phyloP scores from a whole-genome alignment of 2,329 filamentous ascomycete genomes.

The Scedosporium dehoogii region DNA sequence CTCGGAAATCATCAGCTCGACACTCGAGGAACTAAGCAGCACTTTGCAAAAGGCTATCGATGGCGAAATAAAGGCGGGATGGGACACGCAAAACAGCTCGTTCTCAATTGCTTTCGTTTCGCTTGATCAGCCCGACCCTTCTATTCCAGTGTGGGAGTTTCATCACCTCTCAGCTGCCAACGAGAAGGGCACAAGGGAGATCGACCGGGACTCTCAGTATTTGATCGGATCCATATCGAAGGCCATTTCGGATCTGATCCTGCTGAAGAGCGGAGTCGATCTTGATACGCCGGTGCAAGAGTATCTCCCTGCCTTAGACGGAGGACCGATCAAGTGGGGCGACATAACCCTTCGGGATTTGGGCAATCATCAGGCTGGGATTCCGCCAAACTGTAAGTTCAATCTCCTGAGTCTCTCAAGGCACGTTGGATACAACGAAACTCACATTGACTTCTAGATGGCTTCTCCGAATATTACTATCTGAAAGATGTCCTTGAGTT shows the following conservation, averaged over 20 bases:
- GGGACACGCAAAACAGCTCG: constrained; percentile 23
- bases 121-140: constrained; percentile 16
- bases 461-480: constrained; percentile 25
- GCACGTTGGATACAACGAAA: background rate
- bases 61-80: constrained; percentile 22
- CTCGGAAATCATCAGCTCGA: constrained; percentile 18
- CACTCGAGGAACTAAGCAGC: constrained; percentile 17
- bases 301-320: constrained; percentile 22
- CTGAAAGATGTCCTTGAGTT: constrained; percentile 22
- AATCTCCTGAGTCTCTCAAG: background rate
- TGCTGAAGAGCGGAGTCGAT: constrained; percentile 25
- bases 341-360: constrained; percentile 27
- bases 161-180: constrained; percentile 26
- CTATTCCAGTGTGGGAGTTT: constrained; percentile 27
- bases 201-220: constrained; percentile 25
- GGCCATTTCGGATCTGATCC: constrained; percentile 24
- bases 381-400: constrained; percentile 24
- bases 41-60: constrained; percentile 20
- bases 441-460: constrained; percentile 13
- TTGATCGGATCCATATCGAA: constrained; percentile 31
- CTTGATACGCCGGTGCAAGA: constrained; percentile 22
- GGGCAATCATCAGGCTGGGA: constrained; percentile 25
- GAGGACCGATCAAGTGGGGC: constrained; percentile 15
- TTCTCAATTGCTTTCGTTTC: constrained; percentile 28
- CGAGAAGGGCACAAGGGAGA: constrained; percentile 19